Evolutionary conservation across 331 rosid genomes (phyloP).

Genomic region (Malus hybrid): DNA sequence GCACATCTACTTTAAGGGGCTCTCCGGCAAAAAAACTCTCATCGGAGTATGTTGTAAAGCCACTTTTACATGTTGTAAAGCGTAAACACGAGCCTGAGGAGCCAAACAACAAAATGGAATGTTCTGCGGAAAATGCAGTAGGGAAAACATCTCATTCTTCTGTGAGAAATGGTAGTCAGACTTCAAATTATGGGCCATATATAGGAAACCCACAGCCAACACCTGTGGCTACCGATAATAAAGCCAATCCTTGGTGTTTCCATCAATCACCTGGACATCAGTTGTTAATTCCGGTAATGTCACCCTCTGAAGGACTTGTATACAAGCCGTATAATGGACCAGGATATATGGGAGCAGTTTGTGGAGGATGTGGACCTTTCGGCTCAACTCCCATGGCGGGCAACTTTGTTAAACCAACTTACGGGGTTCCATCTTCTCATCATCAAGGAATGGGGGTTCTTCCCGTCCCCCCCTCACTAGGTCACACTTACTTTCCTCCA

Average conservation of each 20-base stretch:
- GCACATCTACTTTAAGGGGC: slow-evolving; percentile 42
- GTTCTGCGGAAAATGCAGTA: slow-evolving; percentile 82
- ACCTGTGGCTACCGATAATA: slow-evolving; percentile 35
- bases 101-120: slow-evolving; percentile 51
- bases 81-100: slow-evolving; percentile 48
- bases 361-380: slow-evolving; percentile 66
- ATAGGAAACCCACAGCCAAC: slow-evolving; percentile 37
- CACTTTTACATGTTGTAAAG: slow-evolving; percentile 30
- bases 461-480: slow-evolving; percentile 39
- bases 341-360: slow-evolving; percentile 44
- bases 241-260: slow-evolving; percentile 57
- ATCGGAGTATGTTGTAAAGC: slow-evolving; percentile 40
- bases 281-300: slow-evolving; percentile 78
- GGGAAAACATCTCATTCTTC: slow-evolving; percentile 58
- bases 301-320: slow-evolving; percentile 80
- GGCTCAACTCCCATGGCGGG: slow-evolving; percentile 39
- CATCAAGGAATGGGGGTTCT: slow-evolving; percentile 45
- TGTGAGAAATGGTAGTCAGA: slow-evolving; percentile 43
- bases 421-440: slow-evolving; percentile 45
- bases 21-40: slow-evolving; percentile 45
- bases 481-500: slow-evolving; percentile 54
- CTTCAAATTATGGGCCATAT: slow-evolving; percentile 38
- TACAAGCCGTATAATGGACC: slow-evolving; percentile 86
- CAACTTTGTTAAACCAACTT: slow-evolving; percentile 45
- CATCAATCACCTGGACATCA: slow-evolving; percentile 67